Conservation (phyloP, 2,329 filamentous ascomycete species). For the Hymenoscyphus scutula region DNA sequence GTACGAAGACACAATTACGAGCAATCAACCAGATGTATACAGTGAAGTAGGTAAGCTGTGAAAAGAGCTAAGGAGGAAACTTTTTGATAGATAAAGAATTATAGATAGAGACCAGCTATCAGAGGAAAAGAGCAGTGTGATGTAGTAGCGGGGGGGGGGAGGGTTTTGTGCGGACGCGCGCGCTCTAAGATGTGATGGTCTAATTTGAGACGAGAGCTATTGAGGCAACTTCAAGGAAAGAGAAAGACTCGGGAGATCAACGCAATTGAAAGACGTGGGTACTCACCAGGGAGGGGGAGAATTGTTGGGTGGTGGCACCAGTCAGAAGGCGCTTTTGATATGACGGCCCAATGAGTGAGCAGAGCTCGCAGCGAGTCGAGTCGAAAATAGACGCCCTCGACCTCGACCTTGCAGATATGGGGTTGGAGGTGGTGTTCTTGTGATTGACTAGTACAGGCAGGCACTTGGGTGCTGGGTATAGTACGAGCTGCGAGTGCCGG, state of each 20-base stretch:
- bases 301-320: constrained; percentile 1
- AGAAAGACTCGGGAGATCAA: constrained; percentile 24
- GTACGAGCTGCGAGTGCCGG: background rate
- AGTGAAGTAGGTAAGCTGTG: constrained; percentile 12
- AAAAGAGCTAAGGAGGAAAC: background rate
- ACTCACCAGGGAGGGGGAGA: constrained; percentile 20
- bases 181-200: constrained; percentile 24
- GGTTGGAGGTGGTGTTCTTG: background rate
- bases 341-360: constrained; percentile 4
- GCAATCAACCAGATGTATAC: constrained; percentile 20
- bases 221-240: constrained; percentile 30
- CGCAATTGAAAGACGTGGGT: constrained; percentile 19
- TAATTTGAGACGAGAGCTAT: constrained; percentile 30
- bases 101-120: constrained; percentile 39
- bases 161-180: constrained; percentile 36
- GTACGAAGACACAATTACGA: constrained; percentile 23
- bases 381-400: constrained; percentile 33
- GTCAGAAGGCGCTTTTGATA: constrained; percentile 5
- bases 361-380: constrained; percentile 15
- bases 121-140: constrained; percentile 27
- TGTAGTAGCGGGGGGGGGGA: constrained; percentile 27
- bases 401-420: constrained; percentile 12
- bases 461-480: background rate
- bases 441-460: background rate
- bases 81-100: constrained; percentile 30